Evolutionary conservation across 2,329 filamentous ascomycete species (phyloP).

Genomic region (Leptographium wingfieldii): DNA sequence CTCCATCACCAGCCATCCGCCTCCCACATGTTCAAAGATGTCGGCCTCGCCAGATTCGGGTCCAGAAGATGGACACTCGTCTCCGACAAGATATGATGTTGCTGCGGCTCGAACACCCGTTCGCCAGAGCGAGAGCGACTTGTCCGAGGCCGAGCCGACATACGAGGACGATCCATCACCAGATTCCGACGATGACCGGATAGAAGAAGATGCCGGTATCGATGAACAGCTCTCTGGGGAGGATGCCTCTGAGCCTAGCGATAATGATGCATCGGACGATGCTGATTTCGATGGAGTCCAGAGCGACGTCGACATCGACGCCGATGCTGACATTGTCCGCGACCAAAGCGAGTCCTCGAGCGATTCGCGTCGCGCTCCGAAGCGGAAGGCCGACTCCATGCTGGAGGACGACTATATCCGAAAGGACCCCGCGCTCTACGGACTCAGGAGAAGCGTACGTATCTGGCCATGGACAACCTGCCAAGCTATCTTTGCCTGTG

Average conservation of each 20-base stretch:
- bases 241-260: constrained; percentile 33
- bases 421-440: constrained; percentile 90
- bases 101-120: constrained; percentile 24
- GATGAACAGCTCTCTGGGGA: constrained; percentile 21
- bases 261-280: constrained; percentile 48
- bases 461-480: constrained; percentile 6
- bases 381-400: constrained; percentile 52
- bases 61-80: constrained; percentile 54
- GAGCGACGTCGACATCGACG: constrained; percentile 29
- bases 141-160: constrained; percentile 54
- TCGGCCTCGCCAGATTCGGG: constrained; percentile 48
- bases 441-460: constrained; percentile 79
- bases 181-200: constrained; percentile 42
- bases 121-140: constrained; percentile 58
- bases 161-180: constrained; percentile 31
- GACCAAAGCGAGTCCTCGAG: constrained; percentile 56
- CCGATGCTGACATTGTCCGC: constrained; percentile 28
- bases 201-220: constrained; percentile 23
- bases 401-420: constrained; percentile 76
- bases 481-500: constrained; percentile 5
- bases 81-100: constrained; percentile 37
- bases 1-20: constrained; percentile 45
- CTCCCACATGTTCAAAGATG: constrained; percentile 48
- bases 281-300: constrained; percentile 52
- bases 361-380: constrained; percentile 54